A percentile compares a stretch with the other conserved stretches of the same genome.
Evolutionary conservation across 345 rosid genomes (phyloP).

Genomic region (Aquilaria malaccensis): DNA sequence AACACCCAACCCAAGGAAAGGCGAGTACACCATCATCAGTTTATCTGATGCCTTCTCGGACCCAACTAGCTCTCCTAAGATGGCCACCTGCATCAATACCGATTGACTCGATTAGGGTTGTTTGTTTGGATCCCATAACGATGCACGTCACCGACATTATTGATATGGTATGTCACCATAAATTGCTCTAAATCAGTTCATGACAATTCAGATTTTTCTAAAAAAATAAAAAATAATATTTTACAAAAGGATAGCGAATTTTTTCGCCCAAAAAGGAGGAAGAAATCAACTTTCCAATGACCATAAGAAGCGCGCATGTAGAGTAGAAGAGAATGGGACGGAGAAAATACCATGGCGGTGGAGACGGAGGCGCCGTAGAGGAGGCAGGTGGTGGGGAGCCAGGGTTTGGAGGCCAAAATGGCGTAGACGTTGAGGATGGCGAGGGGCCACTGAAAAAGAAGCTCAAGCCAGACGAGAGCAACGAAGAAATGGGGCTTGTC

Average conservation of each 20-base stretch:
- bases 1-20: conserved; percentile 49
- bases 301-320: neutral
- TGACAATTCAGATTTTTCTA: too few relatives aligned
- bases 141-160: too few relatives aligned
- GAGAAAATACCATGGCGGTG: conserved; percentile 53
- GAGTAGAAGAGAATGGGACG: too few relatives aligned
- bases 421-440: conserved; percentile 45
- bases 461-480: conserved; percentile 62
- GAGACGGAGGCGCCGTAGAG: conserved; percentile 55
- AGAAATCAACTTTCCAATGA: neutral
- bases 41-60: conserved; percentile 55
- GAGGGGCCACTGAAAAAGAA: conserved; percentile 75
- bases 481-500: conserved; percentile 81
- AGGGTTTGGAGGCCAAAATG: conserved; percentile 46
- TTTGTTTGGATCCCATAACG: too few relatives aligned
- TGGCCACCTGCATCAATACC: conserved; percentile 37
- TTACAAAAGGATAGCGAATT: neutral
- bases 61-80: conserved; percentile 50
- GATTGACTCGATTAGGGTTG: too few relatives aligned
- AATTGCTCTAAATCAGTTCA: too few relatives aligned
- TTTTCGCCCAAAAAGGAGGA: too few relatives aligned
- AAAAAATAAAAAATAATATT: neutral
- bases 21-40: conserved; percentile 44
- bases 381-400: conserved; percentile 72
- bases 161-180: too few relatives aligned